Conservation (phyloP, 2,329 filamentous ascomycete species). For the Aaosphaeria pasadenensis region DNA sequence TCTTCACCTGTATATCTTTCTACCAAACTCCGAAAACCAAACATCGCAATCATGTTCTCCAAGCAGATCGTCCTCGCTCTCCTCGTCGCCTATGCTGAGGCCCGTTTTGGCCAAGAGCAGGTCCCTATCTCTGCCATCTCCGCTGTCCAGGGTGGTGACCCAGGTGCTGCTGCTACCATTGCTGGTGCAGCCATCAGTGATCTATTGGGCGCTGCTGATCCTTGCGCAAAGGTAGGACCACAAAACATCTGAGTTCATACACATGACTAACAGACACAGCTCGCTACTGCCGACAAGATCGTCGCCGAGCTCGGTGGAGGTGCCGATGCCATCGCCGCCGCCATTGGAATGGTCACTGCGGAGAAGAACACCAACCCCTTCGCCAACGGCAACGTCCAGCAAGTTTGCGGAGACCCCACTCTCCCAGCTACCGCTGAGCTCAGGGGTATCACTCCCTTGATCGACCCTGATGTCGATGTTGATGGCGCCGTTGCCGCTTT, state of each 20-base stretch:
- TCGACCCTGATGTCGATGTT: slow-evolving; percentile 62
- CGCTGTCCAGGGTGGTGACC: slow-evolving; percentile 52
- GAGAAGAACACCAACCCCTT: slow-evolving; percentile 75
- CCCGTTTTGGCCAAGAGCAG: slow-evolving; percentile 63
- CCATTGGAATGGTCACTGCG: slow-evolving; percentile 61
- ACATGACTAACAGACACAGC: slow-evolving; percentile 39
- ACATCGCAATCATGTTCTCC: slow-evolving; percentile 26
- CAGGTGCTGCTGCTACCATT: slow-evolving; percentile 62
- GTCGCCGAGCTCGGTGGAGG: slow-evolving; percentile 59
- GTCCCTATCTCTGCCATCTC: slow-evolving; percentile 54
- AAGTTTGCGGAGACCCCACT: slow-evolving; percentile 61
- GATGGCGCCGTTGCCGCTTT: slow-evolving; percentile 60
- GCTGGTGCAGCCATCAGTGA: slow-evolving; percentile 60
- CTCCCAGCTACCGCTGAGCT: slow-evolving; percentile 61
- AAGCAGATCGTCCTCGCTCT: slow-evolving; percentile 28
- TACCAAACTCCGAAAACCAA: background rate
- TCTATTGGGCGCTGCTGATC: slow-evolving; percentile 62
- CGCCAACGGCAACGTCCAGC: slow-evolving; percentile 54
- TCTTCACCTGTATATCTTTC: slow-evolving; percentile 14
- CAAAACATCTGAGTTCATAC: no score
- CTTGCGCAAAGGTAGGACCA: slow-evolving; percentile 58
- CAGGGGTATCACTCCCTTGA: slow-evolving; percentile 64
- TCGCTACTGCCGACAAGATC: slow-evolving; percentile 63
- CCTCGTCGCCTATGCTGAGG: slow-evolving; percentile 34
- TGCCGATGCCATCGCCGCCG: slow-evolving; percentile 59